Evolutionary conservation across 495 filamentous ascomycete species (phyloP), one percentile per base, ranked within the genome.

Genomic region (Stereocaulon alpinum): DNA sequence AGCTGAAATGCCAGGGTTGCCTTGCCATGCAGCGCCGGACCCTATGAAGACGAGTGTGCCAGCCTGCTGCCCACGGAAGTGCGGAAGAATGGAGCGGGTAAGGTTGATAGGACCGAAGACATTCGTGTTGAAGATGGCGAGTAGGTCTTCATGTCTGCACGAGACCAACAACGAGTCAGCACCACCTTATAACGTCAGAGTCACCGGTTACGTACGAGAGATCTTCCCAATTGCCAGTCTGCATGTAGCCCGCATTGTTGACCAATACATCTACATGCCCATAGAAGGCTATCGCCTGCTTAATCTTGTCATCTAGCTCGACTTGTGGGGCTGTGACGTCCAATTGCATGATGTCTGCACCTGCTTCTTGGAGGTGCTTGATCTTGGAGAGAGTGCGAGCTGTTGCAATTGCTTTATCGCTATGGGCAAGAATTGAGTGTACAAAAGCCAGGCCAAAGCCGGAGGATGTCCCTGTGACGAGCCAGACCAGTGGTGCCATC

Each of bases 1-100:
- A 2, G 64, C 55, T 3, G 40, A 52, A 20, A 62, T 54, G 14
- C 54, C 66, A 1, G 68, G 65, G 0, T 59, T n/a, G 5, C 47
- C 62, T 9, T 47, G 30, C 27, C 56, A 30, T 3, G 59, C 71
- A 0, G 61, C 65, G 17, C 58, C 59, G 50, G 61, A 63, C 40
- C 71, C 68, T 58, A 83, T 73, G 61, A 76, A 80, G 47, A 76
- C 71, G 49, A 82, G 71, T 20, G 58, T 66, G 1, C 66, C 75
- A 20, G 47, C 51, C 11, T 55, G 61, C 32, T 67, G 64, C 61
- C 64, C 70, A 10, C 79, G 76, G 60, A 83, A 72, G 32, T 72
- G 64, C 4, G 72, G 72, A 2, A 77, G 60, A 17, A 73, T 63
- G 7, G 75, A 73, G 7, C 73, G 70, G 2, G 72, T 72, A 9